Evolutionary conservation across 805 yeast genomes (phyloP).

Genomic region (Ogataea henricii): DNA sequence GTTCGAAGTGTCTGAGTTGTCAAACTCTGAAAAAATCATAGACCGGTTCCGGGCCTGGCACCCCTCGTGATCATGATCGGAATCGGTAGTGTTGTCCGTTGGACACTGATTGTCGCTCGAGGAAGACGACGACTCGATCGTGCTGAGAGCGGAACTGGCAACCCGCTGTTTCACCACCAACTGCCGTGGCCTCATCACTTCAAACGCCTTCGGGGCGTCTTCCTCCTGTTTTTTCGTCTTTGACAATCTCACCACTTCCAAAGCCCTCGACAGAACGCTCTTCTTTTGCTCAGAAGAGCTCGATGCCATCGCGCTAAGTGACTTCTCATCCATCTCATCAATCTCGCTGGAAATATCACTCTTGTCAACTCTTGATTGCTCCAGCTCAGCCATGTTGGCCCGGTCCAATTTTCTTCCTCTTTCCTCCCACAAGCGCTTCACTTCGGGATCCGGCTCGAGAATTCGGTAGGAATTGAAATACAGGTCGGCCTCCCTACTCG

Average conservation of each 20-base stretch:
- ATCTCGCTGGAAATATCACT: neutral
- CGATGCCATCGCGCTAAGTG: neutral
- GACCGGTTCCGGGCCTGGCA: neutral
- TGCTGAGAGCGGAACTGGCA: neutral
- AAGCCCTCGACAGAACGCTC: constrained; percentile 1
- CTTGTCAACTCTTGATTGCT: neutral
- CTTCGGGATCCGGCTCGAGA: constrained; percentile 50
- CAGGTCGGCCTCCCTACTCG: constrained; percentile 61
- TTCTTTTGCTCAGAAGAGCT: neutral
- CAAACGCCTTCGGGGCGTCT: constrained; percentile 23
- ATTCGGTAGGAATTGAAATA: constrained; percentile 46
- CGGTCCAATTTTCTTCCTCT: constrained; percentile 37
- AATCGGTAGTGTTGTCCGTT: neutral
- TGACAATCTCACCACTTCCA: neutral
- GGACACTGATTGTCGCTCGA: neutral
- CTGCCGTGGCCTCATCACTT: constrained; percentile 34
- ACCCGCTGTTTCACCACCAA: neutral
- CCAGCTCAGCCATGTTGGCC: constrained; percentile 18
- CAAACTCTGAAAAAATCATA: neutral
- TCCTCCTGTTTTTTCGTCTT: neutral
- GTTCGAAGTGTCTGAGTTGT: neutral
- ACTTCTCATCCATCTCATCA: neutral
- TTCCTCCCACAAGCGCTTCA: constrained; percentile 52
- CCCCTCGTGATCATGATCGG: neutral
- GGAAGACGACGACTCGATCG: neutral